These are phyloP conservation scores for Colletotrichum magnum DNA, from an alignment of 2,329 filamentous ascomycete species.

Conservation along the genomic window DNA sequence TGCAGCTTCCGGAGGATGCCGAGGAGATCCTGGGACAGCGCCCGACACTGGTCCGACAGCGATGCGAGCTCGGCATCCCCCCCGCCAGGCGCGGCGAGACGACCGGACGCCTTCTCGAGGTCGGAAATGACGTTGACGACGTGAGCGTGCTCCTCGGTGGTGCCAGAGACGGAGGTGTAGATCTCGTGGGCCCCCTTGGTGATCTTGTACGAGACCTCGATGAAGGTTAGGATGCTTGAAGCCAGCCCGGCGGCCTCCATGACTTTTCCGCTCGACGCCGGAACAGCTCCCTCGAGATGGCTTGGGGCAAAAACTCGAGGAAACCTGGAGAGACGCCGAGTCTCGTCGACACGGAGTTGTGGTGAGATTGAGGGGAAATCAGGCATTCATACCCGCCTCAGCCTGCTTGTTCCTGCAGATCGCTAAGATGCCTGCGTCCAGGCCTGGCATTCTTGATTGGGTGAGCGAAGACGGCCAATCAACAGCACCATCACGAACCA, in stretches of 20 bases:
- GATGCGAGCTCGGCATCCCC: not conserved
- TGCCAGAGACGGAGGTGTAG: not conserved
- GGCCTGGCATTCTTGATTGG: not conserved
- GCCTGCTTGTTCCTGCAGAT: not conserved
- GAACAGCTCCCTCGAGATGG: not conserved
- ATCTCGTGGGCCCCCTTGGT: not conserved
- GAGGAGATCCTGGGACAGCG: not conserved
- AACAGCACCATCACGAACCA: not conserved
- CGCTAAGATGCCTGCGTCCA: not conserved
- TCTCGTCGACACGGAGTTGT: not conserved
- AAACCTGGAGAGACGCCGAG: not conserved
- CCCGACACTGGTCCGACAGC: not conserved
- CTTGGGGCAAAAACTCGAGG: not conserved
- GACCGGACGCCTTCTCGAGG: constrained; percentile 17
- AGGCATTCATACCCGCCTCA: not conserved
- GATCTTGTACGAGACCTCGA: constrained; percentile 15
- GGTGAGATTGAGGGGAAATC: not conserved
- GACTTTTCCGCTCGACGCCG: not conserved
- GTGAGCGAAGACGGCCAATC: not conserved
- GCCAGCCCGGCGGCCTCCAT: constrained; percentile 8
- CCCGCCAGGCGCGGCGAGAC: not conserved
- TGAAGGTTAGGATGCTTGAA: constrained; percentile 18
- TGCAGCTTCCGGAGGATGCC: not conserved
- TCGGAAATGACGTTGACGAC: constrained; percentile 25
- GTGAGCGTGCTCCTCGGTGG: constrained; percentile 34